phyloP scores from a whole-genome alignment of 2,329 filamentous ascomycete species.

The Penicillium sp. region DNA sequence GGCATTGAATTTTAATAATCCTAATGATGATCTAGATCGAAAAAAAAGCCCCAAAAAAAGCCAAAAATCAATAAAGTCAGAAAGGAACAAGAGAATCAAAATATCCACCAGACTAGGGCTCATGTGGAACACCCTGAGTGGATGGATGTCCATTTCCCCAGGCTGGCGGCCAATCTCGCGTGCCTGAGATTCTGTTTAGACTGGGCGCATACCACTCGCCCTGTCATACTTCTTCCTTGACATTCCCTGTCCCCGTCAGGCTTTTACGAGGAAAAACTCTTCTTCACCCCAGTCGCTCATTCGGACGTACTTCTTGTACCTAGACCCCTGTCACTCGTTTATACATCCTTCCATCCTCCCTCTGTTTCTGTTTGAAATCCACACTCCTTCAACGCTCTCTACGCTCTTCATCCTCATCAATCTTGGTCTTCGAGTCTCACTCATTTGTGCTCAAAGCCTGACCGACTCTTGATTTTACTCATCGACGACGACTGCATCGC shows the following conservation, averaged over 20 bases:
- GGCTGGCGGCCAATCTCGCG: conserved; percentile 9
- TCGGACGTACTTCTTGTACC: conserved; percentile 7
- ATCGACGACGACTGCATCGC: conserved; percentile 13
- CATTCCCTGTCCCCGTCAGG: conserved; percentile 11
- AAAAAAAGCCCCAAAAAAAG: conserved; percentile 1
- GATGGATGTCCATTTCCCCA: conserved; percentile 13
- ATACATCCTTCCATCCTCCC: conserved; percentile 9
- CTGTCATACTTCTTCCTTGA: conserved; percentile 23
- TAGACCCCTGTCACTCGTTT: conserved; percentile 16
- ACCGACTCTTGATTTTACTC: conserved; percentile 10
- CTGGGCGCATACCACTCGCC: conserved; percentile 24
- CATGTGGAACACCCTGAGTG: conserved; percentile 1
- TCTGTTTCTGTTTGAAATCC: conserved; percentile 27
- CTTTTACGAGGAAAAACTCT: conserved; percentile 23
- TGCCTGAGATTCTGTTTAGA: conserved; percentile 24
- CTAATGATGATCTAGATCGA: too few species aligned
- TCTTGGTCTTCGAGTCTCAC: conserved; percentile 27
- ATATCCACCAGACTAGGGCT: conserved; percentile 4
- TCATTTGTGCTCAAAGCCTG: conserved; percentile 29
- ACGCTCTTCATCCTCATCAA: conserved; percentile 31
- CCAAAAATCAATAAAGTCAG: conserved; percentile 17
- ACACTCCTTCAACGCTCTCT: conserved; percentile 34
- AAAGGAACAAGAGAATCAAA: conserved; percentile 1
- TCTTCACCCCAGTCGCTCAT: conserved; percentile 27
- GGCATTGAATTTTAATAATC: neutral